These are phyloP conservation scores for Brassica hybrid DNA, from an alignment of 441 rosid genomes.

Conservation along the genomic window DNA sequence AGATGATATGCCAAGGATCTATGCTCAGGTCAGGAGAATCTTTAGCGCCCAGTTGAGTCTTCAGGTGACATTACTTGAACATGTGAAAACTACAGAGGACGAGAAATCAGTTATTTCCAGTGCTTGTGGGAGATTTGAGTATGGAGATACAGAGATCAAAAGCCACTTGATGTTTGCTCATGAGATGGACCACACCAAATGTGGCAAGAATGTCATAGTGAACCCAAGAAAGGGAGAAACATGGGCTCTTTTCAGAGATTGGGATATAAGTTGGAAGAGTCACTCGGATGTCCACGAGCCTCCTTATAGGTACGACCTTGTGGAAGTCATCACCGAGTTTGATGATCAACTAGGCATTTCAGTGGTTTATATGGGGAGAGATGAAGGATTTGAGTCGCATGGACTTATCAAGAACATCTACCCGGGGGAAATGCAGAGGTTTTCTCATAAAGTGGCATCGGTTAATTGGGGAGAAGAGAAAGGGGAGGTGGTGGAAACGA, in stretches of 20 bases:
- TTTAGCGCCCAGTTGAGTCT: slow-evolving; percentile 46
- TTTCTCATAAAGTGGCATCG: slow-evolving; percentile 50
- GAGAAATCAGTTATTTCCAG: neutral
- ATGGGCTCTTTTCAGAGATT: slow-evolving; percentile 78
- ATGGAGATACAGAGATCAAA: slow-evolving; percentile 3
- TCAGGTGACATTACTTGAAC: slow-evolving; percentile 55
- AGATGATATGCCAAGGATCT: slow-evolving; percentile 64
- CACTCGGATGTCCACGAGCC: slow-evolving; percentile 31
- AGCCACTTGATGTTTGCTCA: slow-evolving; percentile 70
- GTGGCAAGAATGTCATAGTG: slow-evolving; percentile 42
- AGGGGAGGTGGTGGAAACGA: too few relatives aligned
- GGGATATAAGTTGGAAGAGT: slow-evolving; percentile 61
- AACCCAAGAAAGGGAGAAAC: slow-evolving; percentile 43
- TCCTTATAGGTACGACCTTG: slow-evolving; percentile 70
- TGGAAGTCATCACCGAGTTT: slow-evolving; percentile 65
- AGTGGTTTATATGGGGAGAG: slow-evolving; percentile 63
- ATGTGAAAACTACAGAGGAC: slow-evolving; percentile 36
- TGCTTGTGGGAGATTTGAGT: neutral
- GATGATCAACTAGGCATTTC: slow-evolving; percentile 48
- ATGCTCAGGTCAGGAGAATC: slow-evolving; percentile 52
- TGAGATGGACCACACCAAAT: slow-evolving; percentile 45
- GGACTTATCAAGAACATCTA: slow-evolving; percentile 36
- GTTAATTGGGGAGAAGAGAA: too few relatives aligned
- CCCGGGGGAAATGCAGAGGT: slow-evolving; percentile 48
- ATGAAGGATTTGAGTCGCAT: slow-evolving; percentile 56